Conservation (phyloP, 176 grass and related monocot genomes). For the Carex parvula region DNA sequence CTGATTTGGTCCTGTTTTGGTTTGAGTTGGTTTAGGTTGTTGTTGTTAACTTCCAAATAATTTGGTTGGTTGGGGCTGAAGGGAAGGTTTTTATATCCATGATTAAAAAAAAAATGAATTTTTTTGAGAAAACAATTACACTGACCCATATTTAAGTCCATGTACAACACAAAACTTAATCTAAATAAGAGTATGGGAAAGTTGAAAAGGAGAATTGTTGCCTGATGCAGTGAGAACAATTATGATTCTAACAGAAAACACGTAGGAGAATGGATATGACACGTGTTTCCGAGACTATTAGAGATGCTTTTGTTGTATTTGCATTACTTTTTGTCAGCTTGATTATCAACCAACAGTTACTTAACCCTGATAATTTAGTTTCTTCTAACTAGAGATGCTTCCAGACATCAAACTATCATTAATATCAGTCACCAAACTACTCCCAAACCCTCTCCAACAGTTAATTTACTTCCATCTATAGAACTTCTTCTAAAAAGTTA, state of each 20-base stretch:
- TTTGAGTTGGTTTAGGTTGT: neutral
- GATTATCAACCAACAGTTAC: neutral
- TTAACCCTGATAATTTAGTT: neutral
- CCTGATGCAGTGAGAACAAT: neutral
- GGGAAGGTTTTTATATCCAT: neutral
- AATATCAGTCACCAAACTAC: no score
- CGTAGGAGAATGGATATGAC: neutral
- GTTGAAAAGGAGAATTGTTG: neutral
- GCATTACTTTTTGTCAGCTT: no score
- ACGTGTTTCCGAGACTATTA: neutral
- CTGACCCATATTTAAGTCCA: neutral
- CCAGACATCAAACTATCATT: no score
- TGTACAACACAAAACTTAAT: neutral
- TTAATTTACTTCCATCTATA: conserved; percentile 1
- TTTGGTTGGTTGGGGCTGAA: neutral
- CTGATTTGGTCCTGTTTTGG: neutral
- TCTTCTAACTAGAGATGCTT: conserved; percentile 8
- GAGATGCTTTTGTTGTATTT: no score
- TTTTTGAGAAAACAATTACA: neutral
- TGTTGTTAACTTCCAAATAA: neutral
- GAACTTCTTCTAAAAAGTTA: neutral
- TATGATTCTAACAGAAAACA: neutral
- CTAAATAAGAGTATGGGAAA: neutral
- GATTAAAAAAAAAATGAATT: neutral
- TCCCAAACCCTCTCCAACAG: no score